Conservation (phyloP, 257 asterid species). For the Primulina eburnea region DNA sequence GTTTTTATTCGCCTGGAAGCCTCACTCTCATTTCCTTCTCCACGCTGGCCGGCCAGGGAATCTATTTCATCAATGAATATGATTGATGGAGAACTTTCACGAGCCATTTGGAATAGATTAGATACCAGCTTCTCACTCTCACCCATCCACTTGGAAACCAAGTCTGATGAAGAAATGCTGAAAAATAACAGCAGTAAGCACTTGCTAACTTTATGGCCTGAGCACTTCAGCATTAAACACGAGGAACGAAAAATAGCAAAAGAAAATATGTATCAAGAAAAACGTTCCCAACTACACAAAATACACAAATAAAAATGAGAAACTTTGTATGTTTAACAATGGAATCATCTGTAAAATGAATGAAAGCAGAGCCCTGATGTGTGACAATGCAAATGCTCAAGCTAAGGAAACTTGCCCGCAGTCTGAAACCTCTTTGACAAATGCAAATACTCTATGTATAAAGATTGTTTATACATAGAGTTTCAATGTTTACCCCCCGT, state of each 20-base stretch:
- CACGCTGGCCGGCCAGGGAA: constrained; percentile 91
- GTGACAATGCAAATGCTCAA: no score
- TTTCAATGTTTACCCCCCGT: no score
- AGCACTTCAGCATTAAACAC: no score
- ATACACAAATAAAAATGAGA: background rate
- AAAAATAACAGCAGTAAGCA: constrained; percentile 53
- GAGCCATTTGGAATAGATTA: constrained; percentile 95
- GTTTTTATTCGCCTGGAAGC: constrained; percentile 97
- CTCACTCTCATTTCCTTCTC: constrained; percentile 99
- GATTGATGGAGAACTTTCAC: constrained; percentile 94
- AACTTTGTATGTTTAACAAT: no score
- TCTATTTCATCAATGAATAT: constrained; percentile 93
- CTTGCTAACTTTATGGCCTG: constrained; percentile 48
- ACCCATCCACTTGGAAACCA: constrained; percentile 99
- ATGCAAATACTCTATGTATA: no score
- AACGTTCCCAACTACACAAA: background rate
- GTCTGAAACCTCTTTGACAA: no score
- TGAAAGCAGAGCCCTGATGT: no score
- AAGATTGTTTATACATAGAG: no score
- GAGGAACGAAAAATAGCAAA: background rate
- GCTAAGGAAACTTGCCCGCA: no score
- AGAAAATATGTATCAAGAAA: background rate
- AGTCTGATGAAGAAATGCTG: constrained; percentile 95
- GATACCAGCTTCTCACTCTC: constrained; percentile 45
- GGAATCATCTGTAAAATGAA: no score